Percentiles rank a stretch among this genome's conserved stretches.
These are phyloP conservation scores for Pestalotiopsis fici DNA, from an alignment of 2,329 filamentous ascomycete genomes.

Conservation along the genomic window DNA sequence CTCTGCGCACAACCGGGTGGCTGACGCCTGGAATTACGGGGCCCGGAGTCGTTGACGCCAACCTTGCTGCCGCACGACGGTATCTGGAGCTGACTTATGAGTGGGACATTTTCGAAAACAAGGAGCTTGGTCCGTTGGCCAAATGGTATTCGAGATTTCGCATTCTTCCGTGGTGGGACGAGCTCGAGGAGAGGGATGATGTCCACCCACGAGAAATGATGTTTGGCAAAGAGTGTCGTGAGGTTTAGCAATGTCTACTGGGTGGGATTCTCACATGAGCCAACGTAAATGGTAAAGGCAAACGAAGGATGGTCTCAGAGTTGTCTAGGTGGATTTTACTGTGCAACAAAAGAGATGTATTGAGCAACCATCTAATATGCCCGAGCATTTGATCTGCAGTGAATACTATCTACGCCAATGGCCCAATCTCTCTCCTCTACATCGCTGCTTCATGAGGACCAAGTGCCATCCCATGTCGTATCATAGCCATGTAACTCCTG, in stretches of 20 bases:
- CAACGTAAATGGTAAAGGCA: no score
- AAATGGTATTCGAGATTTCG: conserved; percentile 19
- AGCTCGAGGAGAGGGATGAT: conserved; percentile 16
- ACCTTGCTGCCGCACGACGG: conserved; percentile 13
- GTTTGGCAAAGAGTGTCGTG: conserved; percentile 8
- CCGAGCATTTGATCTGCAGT: no score
- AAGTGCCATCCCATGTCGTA: not conserved
- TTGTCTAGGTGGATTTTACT: no score
- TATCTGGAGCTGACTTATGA: conserved; percentile 19
- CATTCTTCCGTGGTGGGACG: conserved; percentile 19
- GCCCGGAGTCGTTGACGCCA: conserved; percentile 19
- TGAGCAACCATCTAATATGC: no score
- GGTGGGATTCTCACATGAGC: no score
- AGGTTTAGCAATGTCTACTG: no score
- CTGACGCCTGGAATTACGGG: conserved; percentile 19
- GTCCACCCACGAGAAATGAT: conserved; percentile 13
- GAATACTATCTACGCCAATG: no score
- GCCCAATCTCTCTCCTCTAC: no score
- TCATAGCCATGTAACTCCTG: not conserved
- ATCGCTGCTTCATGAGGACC: not conserved
- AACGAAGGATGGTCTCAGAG: no score
- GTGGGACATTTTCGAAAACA: conserved; percentile 13
- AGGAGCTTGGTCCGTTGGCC: conserved; percentile 12
- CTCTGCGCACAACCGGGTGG: conserved; percentile 17
- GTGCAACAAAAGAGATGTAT: no score